Conservation (phyloP, 1,284 basidiomycete genomes). For the Amylostereum chailletii region DNA sequence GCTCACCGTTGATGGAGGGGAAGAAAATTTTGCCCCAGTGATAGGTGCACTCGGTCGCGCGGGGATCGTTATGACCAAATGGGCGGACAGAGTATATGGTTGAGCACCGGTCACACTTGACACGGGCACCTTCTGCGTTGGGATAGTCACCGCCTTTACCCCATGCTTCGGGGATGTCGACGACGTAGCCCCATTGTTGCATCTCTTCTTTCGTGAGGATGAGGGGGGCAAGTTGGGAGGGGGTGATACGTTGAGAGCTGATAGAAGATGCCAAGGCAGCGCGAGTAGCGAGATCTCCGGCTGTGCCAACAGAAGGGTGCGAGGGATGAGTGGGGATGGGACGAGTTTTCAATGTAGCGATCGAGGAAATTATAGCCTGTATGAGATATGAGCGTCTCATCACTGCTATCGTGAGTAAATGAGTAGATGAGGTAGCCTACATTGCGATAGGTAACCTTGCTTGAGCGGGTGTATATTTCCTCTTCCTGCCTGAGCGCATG, state of each 20-base stretch:
- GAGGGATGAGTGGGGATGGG: constrained; percentile 47
- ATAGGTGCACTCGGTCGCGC: constrained; percentile 62
- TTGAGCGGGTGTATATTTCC: constrained; percentile 64
- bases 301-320: constrained; percentile 78
- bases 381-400: constrained; percentile 6
- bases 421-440: constrained; percentile 28
- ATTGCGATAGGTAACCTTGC: constrained; percentile 73
- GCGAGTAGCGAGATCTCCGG: constrained; percentile 53
- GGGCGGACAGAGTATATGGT: constrained; percentile 32
- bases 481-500: constrained; percentile 74
- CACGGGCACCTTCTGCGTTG: constrained; percentile 54
- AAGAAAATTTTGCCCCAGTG: constrained; percentile 77
- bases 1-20: constrained; percentile 50
- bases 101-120: constrained; percentile 74
- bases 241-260: constrained; percentile 48
- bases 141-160: constrained; percentile 55
- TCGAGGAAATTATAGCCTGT: constrained; percentile 67
- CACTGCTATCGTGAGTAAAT: constrained; percentile 8
- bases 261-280: constrained; percentile 25
- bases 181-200: constrained; percentile 62
- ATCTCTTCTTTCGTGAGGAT: constrained; percentile 54
- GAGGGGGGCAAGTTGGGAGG: constrained; percentile 44
- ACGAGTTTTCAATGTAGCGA: constrained; percentile 68
- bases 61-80: constrained; percentile 53
- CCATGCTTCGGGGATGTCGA: constrained; percentile 46